phyloP scores from a whole-genome alignment of 2,329 filamentous ascomycete species.

The Onygenales sp. region DNA sequence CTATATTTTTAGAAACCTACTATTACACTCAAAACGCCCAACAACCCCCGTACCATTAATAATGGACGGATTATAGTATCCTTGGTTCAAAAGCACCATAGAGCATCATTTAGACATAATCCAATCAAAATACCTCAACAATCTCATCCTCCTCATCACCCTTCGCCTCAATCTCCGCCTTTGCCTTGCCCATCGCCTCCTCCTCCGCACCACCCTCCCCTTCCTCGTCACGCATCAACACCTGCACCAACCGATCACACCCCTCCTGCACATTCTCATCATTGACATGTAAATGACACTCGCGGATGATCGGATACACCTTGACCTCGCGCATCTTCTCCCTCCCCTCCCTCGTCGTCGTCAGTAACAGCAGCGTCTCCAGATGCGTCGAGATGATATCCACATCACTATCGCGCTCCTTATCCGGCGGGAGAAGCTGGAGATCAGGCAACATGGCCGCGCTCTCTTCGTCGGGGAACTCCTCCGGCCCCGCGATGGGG shows the following conservation, averaged over 20 bases:
- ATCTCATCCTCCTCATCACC: constrained; percentile 37
- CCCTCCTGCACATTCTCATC: constrained; percentile 74
- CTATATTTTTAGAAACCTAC: too few species aligned
- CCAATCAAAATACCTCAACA: constrained; percentile 34
- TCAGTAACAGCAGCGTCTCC: constrained; percentile 77
- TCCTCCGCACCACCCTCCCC: constrained; percentile 39
- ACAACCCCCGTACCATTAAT: too few species aligned
- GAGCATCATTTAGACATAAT: not conserved
- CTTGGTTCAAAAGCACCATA: not conserved
- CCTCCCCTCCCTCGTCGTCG: constrained; percentile 65
- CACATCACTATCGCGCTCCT: constrained; percentile 67
- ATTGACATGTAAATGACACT: constrained; percentile 69
- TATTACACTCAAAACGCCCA: too few species aligned
- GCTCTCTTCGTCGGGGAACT: constrained; percentile 78
- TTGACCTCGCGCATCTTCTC: constrained; percentile 66
- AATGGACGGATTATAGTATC: too few species aligned
- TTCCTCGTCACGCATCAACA: constrained; percentile 73
- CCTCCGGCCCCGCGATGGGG: constrained; percentile 78
- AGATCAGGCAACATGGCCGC: constrained; percentile 81
- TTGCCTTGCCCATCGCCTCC: constrained; percentile 29
- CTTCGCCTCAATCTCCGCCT: constrained; percentile 28
- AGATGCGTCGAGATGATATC: constrained; percentile 77
- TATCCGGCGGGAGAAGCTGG: constrained; percentile 81
- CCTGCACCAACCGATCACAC: constrained; percentile 82
- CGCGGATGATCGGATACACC: constrained; percentile 81